These are phyloP conservation scores for Pyrenochaeta sp. DNA, from an alignment of 2,329 filamentous ascomycete species.

Conservation along the genomic window DNA sequence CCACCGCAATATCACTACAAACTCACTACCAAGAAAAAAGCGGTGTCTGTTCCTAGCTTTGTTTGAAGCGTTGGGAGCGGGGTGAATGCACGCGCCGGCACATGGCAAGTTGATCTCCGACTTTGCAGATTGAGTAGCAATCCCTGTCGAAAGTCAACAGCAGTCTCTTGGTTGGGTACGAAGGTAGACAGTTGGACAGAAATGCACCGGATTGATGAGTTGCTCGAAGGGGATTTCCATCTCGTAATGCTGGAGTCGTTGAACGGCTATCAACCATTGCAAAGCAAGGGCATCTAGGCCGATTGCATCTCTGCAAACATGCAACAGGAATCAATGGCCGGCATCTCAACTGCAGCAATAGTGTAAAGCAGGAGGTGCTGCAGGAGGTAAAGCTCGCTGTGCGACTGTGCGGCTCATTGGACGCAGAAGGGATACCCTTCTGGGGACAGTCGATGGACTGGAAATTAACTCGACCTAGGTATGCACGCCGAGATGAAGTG, in stretches of 20 bases:
- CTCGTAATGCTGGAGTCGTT: slow-evolving; percentile 20
- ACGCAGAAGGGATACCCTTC: slow-evolving; percentile 5
- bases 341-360: slow-evolving; percentile 22
- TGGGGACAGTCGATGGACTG: slow-evolving; percentile 14
- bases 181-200: background rate
- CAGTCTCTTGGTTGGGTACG: background rate
- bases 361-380: slow-evolving; percentile 30
- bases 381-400: slow-evolving; percentile 28
- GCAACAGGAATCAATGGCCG: slow-evolving; percentile 20
- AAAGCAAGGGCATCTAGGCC: slow-evolving; percentile 4
- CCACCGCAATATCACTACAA: slow-evolving; percentile 6
- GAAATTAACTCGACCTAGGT: slow-evolving; percentile 24
- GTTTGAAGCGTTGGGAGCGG: slow-evolving; percentile 20
- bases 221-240: slow-evolving; percentile 7
- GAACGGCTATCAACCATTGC: slow-evolving; percentile 6
- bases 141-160: background rate
- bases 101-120: slow-evolving; percentile 13
- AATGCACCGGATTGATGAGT: background rate
- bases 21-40: slow-evolving; percentile 14
- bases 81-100: slow-evolving; percentile 18
- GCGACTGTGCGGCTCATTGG: slow-evolving; percentile 33
- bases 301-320: slow-evolving; percentile 23
- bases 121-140: background rate
- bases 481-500: slow-evolving; percentile 39
- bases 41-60: slow-evolving; percentile 18